phyloP scores from a whole-genome alignment of 2,329 filamentous ascomycete species.

The Hypoxylon sp. region DNA sequence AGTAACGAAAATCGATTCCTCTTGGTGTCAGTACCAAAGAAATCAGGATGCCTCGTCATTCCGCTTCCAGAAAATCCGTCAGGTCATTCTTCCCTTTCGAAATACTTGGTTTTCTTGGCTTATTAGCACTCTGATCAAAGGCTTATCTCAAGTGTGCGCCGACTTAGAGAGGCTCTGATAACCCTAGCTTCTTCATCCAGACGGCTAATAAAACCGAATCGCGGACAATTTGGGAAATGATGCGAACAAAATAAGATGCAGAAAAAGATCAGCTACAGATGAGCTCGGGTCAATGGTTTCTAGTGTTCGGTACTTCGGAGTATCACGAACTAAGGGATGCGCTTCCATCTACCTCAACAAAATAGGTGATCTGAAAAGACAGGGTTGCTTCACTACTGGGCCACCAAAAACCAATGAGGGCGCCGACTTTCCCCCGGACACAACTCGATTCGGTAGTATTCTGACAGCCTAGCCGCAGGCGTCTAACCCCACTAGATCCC shows the following conservation, averaged over 20 bases:
- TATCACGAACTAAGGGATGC: background rate
- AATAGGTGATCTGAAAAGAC: background rate
- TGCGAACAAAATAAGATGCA: background rate
- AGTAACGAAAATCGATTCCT: background rate
- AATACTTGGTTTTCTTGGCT: conserved; percentile 32
- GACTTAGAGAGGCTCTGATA: conserved; percentile 2
- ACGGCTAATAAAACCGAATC: background rate
- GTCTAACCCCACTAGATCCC: too few relatives aligned
- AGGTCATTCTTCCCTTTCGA: conserved; percentile 26
- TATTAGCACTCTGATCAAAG: conserved; percentile 7
- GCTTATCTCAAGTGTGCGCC: too few relatives aligned
- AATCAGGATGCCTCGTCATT: conserved; percentile 9
- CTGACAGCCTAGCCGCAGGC: background rate
- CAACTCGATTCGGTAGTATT: conserved; percentile 7
- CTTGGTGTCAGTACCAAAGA: conserved; percentile 1
- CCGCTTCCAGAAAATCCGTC: conserved; percentile 18
- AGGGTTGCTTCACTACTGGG: background rate
- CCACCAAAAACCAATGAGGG: conserved; percentile 20
- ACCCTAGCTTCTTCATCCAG: background rate
- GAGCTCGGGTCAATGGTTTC: background rate
- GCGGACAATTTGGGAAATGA: background rate
- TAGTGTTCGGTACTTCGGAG: background rate
- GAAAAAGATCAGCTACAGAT: background rate
- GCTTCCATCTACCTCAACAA: background rate
- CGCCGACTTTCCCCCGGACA: conserved; percentile 21